phyloP scores from a whole-genome alignment of 768 basidiomycete species.

The Rhodotorula toruloides region DNA sequence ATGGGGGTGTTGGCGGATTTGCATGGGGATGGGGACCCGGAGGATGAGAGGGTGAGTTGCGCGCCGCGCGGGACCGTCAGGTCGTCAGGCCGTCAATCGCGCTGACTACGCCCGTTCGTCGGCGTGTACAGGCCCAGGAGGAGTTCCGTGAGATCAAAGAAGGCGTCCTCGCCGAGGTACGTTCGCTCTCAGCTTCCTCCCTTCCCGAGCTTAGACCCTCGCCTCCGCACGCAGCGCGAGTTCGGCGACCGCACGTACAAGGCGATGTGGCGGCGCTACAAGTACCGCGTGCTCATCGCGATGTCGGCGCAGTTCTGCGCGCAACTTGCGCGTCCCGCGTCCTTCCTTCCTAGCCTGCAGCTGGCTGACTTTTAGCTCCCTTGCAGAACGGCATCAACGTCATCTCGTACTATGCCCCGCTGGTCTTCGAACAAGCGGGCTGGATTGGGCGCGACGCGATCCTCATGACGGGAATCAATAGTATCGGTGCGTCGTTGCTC shows the following conservation, averaged over 20 bases:
- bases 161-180: constrained; percentile 48
- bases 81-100: background rate
- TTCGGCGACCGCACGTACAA: constrained; percentile 69
- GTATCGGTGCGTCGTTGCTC: constrained; percentile 58
- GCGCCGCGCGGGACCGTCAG: background rate
- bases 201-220: too few species aligned
- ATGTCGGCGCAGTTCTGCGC: constrained; percentile 96
- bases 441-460: constrained; percentile 91
- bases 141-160: constrained; percentile 86
- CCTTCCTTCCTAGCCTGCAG: background rate
- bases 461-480: constrained; percentile 92
- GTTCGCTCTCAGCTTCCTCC: constrained; percentile 13
- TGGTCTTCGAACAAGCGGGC: constrained; percentile 92
- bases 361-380: background rate
- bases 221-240: constrained; percentile 62
- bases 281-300: constrained; percentile 78
- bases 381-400: constrained; percentile 95
- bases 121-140: constrained; percentile 58
- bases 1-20: constrained; percentile 80
- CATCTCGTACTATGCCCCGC: constrained; percentile 71
- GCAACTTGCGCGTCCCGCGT: constrained; percentile 63
- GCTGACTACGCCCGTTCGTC: background rate
- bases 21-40: constrained; percentile 67
- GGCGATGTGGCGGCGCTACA: constrained; percentile 81
- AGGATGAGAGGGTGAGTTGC: constrained; percentile 51